Conservation (phyloP, 192 early-diverging fungal species). For the Backusella psychrophila region DNA sequence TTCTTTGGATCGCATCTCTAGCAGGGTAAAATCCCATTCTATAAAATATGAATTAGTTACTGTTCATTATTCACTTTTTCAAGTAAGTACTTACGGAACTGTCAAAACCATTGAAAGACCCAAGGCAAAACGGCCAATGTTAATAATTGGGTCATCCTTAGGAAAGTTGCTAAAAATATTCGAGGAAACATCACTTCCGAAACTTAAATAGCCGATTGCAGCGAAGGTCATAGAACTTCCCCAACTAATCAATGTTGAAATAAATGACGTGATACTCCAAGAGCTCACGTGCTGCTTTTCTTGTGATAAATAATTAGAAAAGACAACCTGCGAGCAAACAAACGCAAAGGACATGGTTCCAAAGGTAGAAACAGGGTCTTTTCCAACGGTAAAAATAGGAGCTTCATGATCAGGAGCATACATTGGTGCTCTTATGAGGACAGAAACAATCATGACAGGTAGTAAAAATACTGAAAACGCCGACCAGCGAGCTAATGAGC, state of each 20-base stretch:
- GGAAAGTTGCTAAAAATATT: slow-evolving; percentile 70
- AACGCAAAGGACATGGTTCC: slow-evolving; percentile 71
- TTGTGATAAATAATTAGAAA: slow-evolving; percentile 54
- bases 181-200: slow-evolving; percentile 56
- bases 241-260: slow-evolving; percentile 50
- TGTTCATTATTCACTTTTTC: not conserved
- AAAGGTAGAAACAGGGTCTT: slow-evolving; percentile 57
- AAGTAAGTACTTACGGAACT: slow-evolving; percentile 40
- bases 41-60: slow-evolving; percentile 9
- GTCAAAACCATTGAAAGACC: slow-evolving; percentile 64
- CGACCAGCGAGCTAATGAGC: slow-evolving; percentile 53
- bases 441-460: slow-evolving; percentile 59
- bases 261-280: slow-evolving; percentile 48
- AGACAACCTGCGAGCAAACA: slow-evolving; percentile 60
- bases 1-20: slow-evolving; percentile 42
- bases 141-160: slow-evolving; percentile 53
- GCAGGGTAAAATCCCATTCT: slow-evolving; percentile 49
- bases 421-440: slow-evolving; percentile 53
- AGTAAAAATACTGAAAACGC: slow-evolving; percentile 56
- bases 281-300: slow-evolving; percentile 37
- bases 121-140: slow-evolving; percentile 56
- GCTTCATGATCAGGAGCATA: slow-evolving; percentile 51
- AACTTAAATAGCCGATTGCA: slow-evolving; percentile 56
- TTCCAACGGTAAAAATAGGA: slow-evolving; percentile 51
- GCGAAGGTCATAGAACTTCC: slow-evolving; percentile 59